Base-by-base conservation (phyloP, 257 asterid species). In the Solanum tarapatanum region DNA sequence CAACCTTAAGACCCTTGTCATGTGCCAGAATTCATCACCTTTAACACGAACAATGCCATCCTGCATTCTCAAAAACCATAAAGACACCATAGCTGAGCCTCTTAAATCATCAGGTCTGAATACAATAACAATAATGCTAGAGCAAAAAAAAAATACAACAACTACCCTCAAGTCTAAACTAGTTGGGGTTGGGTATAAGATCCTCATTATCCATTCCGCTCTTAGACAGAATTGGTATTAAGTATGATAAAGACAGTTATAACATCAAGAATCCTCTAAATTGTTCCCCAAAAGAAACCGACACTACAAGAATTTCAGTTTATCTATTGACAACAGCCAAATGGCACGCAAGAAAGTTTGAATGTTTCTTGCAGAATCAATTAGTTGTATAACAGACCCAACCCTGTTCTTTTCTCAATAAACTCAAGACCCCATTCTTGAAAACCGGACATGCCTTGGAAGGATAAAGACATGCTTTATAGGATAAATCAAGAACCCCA, bases 21-120 rank as follows among this genome's bases (percentile, higher is more conserved):
- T 96, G 92, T 97, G 99, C 98, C 98, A 96, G 93, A 93, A 95
- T 83, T 97, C 99, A 76, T 97, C 99, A 55, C 99, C 99, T 89
- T 93, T 89, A 84, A 97, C 93, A 35, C 94, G 97, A 62, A 97
- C 98, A 88, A 91, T 73, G 76, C 93, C 94, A 87, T 98, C 99
- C 99, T 97, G 92, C 89, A 92, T 87, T 23, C 86, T 83, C 28
- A 88, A 62, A 51, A 66, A 84, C 26, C 8, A 45, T 80, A 24
- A 43, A 80, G 0, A 80, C 68, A 80, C 84, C 68, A 43, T 17
- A 45, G 26, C 14, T 28, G 17, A 80, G 85, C 26, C 26, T 5
- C 85, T 28, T 8, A 80, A 45, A 45, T 45, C 28, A 79, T 19
- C 23, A 1, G 3, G 37, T 80, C 19, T 5, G 68, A 45, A 80